A percentile compares a stretch with the other conserved stretches of the same genome.
Evolutionary conservation across 495 filamentous ascomycete species (phyloP).

Genomic region (Penicillium riverlandense): DNA sequence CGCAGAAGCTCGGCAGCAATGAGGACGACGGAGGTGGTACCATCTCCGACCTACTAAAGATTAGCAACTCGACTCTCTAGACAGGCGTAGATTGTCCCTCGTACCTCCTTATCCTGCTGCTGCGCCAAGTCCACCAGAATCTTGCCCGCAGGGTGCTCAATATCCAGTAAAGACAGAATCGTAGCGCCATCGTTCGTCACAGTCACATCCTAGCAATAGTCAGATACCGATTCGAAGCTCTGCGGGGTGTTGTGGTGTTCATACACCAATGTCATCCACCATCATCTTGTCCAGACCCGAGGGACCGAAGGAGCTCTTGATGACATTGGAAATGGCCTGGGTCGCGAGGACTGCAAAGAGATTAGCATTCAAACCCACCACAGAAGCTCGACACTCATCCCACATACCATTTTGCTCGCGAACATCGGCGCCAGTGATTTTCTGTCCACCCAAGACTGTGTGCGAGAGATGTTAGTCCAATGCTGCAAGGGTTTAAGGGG

Average conservation of each 20-base stretch:
- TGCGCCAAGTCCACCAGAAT: slow-evolving; percentile 96
- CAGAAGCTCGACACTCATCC: neutral
- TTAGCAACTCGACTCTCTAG: slow-evolving; percentile 6
- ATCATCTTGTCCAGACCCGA: slow-evolving; percentile 99
- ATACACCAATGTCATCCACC: slow-evolving; percentile 97
- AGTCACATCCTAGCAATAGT: slow-evolving; percentile 73
- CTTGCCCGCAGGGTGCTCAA: slow-evolving; percentile 97
- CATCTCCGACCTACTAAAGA: slow-evolving; percentile 68
- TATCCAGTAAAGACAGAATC: slow-evolving; percentile 87
- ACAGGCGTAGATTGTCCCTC: neutral
- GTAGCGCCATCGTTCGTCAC: slow-evolving; percentile 99
- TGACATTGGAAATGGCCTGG: slow-evolving; percentile 95
- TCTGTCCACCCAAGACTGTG: slow-evolving; percentile 81
- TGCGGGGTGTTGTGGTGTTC: slow-evolving; percentile 29
- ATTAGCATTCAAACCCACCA: slow-evolving; percentile 4
- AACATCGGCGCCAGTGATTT: slow-evolving; percentile 93
- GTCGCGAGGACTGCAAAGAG: slow-evolving; percentile 71
- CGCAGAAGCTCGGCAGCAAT: slow-evolving; percentile 94
- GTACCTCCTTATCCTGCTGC: slow-evolving; percentile 94
- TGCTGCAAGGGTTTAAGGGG: neutral
- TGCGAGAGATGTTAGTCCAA: slow-evolving; percentile 26
- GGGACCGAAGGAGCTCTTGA: slow-evolving; percentile 97
- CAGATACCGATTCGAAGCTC: slow-evolving; percentile 16
- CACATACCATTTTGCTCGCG: slow-evolving; percentile 86
- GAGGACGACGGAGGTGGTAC: slow-evolving; percentile 94